Conservation (phyloP, 2,329 filamentous ascomycete species). For the Mycocentrospora acerina region DNA sequence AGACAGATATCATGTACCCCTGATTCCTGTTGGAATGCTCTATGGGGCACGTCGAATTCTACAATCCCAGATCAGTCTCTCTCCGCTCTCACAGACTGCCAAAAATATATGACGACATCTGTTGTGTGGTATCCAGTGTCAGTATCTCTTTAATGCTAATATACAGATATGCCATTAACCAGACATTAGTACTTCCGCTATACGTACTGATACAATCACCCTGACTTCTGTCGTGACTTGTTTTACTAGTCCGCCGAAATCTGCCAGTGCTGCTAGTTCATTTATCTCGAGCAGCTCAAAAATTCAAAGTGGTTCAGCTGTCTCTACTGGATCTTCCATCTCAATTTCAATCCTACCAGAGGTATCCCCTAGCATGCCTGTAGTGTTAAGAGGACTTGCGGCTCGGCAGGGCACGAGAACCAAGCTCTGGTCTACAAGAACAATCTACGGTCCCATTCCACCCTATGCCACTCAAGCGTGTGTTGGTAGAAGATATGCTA, state of each 20-base stretch:
- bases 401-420: slow-evolving; percentile 11
- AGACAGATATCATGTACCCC: slow-evolving; percentile 20
- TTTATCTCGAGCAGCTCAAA: too few species aligned
- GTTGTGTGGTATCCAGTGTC: slow-evolving; percentile 28
- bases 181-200: slow-evolving; percentile 8
- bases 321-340: slow-evolving; percentile 1
- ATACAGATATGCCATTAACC: neutral
- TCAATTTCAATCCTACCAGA: neutral
- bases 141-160: neutral
- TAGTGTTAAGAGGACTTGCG: too few species aligned
- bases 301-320: too few species aligned
- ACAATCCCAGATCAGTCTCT: slow-evolving; percentile 13
- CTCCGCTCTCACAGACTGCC: slow-evolving; percentile 20
- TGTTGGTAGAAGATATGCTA: slow-evolving; percentile 17
- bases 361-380: too few species aligned
- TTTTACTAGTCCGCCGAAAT: too few species aligned
- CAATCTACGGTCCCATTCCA: slow-evolving; percentile 22
- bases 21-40: slow-evolving; percentile 28
- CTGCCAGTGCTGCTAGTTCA: too few species aligned
- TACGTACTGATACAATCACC: slow-evolving; percentile 4
- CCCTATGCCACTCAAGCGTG: slow-evolving; percentile 24
- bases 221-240: too few species aligned
- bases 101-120: slow-evolving; percentile 27
- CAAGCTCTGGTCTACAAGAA: slow-evolving; percentile 11
- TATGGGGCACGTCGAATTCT: slow-evolving; percentile 25